Evolutionary conservation across 768 basidiomycete genomes (phyloP), one percentile per base, ranked within the genome.

Genomic region (Phlegmacium glaucopus): DNA sequence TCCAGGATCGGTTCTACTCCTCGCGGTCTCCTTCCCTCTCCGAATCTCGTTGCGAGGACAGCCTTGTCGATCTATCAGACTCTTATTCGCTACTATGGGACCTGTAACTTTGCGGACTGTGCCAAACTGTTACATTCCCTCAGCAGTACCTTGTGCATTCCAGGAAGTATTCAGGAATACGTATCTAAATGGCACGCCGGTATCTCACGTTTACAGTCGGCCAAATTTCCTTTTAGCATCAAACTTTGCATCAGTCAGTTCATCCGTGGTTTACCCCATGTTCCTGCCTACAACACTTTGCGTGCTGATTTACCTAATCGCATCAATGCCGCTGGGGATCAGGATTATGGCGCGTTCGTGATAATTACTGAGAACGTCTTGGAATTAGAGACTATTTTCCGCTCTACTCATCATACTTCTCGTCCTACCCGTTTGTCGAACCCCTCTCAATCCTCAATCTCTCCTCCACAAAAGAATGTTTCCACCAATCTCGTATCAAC

Each of bases 141-240:
- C 32, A 34, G 6, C n/a, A 34, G n/a, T n/a, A 34, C 32, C 2
- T 4, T 6, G 3, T 34, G 32, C 32, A 10, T 34, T 11, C 11
- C 2, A 4, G 32, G 32, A 3, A 2, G 32, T 34, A 10, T 34
- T 34, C 32, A 34, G 6, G 32, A 34, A 34, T 34, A 34, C 6
- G 17, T 38, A 32, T 7, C 46, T 8, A 8, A 16, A 9, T 45
- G 44, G 44, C 16, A 32, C 17, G 15, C 25, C 5, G 44, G 44
- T 1, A 1, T 45, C 7, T 29, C 44, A 2, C 44, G 44, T 11
- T 16, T 45, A 6, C 29, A 22, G 6, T 35, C 44, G 4, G 44
- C 44, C 2, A 35, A 45, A 11, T 45, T 32, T 10, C 44, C 44
- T 6, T 32, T 45, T 13, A 45, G 44, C n/a, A 28, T 45, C 9